phyloP scores from a whole-genome alignment of 495 filamentous ascomycete species.

The Penicillium bovifimosum region DNA sequence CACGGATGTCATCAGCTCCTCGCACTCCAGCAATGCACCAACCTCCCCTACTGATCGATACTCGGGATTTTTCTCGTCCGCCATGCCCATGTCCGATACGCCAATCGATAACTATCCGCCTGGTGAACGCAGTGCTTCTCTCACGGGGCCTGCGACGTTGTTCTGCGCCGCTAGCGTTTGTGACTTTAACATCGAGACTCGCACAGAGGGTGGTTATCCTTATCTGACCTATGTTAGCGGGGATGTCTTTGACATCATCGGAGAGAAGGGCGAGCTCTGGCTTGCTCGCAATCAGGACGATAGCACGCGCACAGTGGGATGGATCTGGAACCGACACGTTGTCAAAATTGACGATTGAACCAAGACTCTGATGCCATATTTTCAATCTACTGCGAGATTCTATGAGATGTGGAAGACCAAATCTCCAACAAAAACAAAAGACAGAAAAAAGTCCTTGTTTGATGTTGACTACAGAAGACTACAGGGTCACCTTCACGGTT shows the following conservation, averaged over 20 bases:
- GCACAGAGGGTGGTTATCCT: slow-evolving; percentile 88
- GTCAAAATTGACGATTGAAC: not conserved
- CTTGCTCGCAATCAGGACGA: slow-evolving; percentile 97
- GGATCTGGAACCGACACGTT: slow-evolving; percentile 99
- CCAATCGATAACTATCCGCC: slow-evolving; percentile 22
- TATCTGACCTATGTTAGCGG: slow-evolving; percentile 93
- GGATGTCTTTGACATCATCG: slow-evolving; percentile 88
- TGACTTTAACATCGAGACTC: slow-evolving; percentile 93
- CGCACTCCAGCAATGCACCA: slow-evolving; percentile 22
- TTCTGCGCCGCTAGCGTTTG: slow-evolving; percentile 93
- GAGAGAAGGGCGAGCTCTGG: slow-evolving; percentile 96
- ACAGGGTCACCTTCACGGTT: not conserved
- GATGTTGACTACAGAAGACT: not conserved
- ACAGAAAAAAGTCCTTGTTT: not conserved
- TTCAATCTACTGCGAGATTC: not conserved
- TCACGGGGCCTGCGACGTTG: slow-evolving; percentile 50
- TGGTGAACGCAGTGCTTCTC: slow-evolving; percentile 16
- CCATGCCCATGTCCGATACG: slow-evolving; percentile 72
- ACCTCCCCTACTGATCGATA: slow-evolving; percentile 33
- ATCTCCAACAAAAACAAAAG: not conserved
- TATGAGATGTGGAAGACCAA: not conserved
- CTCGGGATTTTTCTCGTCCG: slow-evolving; percentile 77
- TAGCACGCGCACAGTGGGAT: slow-evolving; percentile 67
- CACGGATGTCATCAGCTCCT: slow-evolving; percentile 25
- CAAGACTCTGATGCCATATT: not conserved